phyloP scores from a whole-genome alignment of 2,329 filamentous ascomycete species.

The Leptodontidium sp. region DNA sequence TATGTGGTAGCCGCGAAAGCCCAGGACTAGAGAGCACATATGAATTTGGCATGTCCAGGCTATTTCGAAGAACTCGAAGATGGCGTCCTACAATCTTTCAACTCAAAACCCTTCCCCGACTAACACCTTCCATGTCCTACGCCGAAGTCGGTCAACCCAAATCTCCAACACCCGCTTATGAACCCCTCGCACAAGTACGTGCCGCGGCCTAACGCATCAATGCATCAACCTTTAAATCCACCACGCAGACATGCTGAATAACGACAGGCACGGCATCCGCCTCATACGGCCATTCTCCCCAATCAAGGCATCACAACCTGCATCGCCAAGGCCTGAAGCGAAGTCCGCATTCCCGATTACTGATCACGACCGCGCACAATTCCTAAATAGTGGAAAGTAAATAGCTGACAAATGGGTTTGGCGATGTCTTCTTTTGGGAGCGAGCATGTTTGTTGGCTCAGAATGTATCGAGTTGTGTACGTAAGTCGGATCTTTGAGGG shows the following conservation, averaged over 20 bases:
- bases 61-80: background rate
- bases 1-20: too few species aligned
- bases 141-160: background rate
- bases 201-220: background rate
- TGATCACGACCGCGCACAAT: background rate
- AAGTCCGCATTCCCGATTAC: background rate
- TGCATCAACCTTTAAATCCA: background rate
- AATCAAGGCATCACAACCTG: background rate
- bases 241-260: background rate
- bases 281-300: background rate
- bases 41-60: too few species aligned
- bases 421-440: constrained; percentile 6
- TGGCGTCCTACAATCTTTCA: background rate
- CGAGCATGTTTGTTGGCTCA: background rate
- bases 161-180: background rate
- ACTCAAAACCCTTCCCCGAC: background rate
- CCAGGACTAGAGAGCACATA: too few species aligned
- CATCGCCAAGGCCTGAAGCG: constrained; percentile 7
- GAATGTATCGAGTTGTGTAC: background rate
- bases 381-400: background rate
- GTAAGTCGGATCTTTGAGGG: background rate
- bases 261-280: background rate
- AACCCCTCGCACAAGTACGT: background rate
- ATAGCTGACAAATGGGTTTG: background rate
- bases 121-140: background rate